Evolutionary conservation across 805 yeast species (phyloP).

Genomic region (Metschnikowia chrysomelidarum): DNA sequence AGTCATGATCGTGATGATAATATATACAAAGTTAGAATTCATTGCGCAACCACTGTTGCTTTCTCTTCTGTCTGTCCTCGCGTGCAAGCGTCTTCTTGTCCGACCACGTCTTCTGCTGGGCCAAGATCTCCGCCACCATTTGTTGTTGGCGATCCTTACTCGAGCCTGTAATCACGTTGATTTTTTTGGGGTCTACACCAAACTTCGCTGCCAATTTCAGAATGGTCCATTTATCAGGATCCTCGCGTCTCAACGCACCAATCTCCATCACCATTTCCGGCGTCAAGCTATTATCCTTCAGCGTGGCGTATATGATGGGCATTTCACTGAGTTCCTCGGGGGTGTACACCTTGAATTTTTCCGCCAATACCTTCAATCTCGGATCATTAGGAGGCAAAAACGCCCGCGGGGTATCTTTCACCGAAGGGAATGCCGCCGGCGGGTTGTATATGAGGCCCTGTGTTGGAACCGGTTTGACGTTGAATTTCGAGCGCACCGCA

Average conservation of each 20-base stretch:
- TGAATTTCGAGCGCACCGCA: slow-evolving; percentile 60
- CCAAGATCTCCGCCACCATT: slow-evolving; percentile 46
- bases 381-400: slow-evolving; percentile 65
- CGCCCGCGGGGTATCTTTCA: slow-evolving; percentile 63
- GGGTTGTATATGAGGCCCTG: slow-evolving; percentile 65
- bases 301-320: slow-evolving; percentile 41
- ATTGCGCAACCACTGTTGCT: slow-evolving; percentile 61
- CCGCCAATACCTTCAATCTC: slow-evolving; percentile 42
- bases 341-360: slow-evolving; percentile 27
- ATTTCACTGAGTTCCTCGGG: slow-evolving; percentile 34
- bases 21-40: slow-evolving; percentile 33
- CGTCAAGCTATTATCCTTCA: slow-evolving; percentile 50
- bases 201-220: slow-evolving; percentile 59
- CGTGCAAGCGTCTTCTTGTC: slow-evolving; percentile 48
- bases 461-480: slow-evolving; percentile 57
- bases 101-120: slow-evolving; percentile 50
- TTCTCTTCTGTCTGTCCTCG: slow-evolving; percentile 57
- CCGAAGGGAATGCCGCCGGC: slow-evolving; percentile 50
- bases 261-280: slow-evolving; percentile 60
- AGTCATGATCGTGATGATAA: neutral
- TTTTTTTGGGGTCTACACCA: slow-evolving; percentile 42
- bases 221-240: slow-evolving; percentile 66
- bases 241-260: slow-evolving; percentile 47
- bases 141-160: slow-evolving; percentile 39
- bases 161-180: slow-evolving; percentile 44